Evolutionary conservation across 305 asterid species (phyloP).

Genomic region (Fraxinus paxiana): DNA sequence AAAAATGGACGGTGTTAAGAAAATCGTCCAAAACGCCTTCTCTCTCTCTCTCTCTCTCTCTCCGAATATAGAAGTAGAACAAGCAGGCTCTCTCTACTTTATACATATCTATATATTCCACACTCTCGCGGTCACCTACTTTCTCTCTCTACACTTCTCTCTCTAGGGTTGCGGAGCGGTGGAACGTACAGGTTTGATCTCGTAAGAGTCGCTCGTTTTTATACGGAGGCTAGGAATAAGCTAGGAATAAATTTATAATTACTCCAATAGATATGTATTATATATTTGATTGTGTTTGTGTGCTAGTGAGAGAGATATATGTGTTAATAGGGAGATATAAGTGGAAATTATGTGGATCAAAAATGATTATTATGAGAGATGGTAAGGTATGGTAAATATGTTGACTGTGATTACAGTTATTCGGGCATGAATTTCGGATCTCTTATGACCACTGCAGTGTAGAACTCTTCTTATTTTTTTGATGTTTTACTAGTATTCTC

Average conservation of each 20-base stretch:
- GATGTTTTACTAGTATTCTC: slow-evolving; percentile 36
- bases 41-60: slow-evolving; percentile 26
- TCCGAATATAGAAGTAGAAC: slow-evolving; percentile 22
- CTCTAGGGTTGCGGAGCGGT: slow-evolving; percentile 35
- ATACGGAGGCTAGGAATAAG: not conserved
- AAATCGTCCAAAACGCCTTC: slow-evolving; percentile 31
- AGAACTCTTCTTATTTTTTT: slow-evolving; percentile 32
- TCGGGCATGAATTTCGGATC: slow-evolving; percentile 56
- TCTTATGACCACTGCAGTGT: slow-evolving; percentile 40
- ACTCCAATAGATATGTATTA: not conserved
- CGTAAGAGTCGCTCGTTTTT: slow-evolving; percentile 29
- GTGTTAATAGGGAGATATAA: slow-evolving; percentile 18
- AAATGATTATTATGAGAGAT: slow-evolving; percentile 18
- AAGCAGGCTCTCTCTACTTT: slow-evolving; percentile 19
- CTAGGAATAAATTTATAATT: not conserved
- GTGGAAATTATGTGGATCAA: slow-evolving; percentile 27
- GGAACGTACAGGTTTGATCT: slow-evolving; percentile 33
- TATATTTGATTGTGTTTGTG: not conserved
- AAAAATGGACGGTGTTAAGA: slow-evolving; percentile 42
- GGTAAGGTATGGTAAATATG: slow-evolving; percentile 9
- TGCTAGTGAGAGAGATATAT: slow-evolving; percentile 6
- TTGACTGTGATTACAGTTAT: slow-evolving; percentile 37
- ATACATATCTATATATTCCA: slow-evolving; percentile 21
- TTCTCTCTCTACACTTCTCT: not conserved
- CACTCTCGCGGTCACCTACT: slow-evolving; percentile 25